Base-by-base conservation (phyloP, 441 rosid genomes). In the Jatropha podagrica region DNA sequence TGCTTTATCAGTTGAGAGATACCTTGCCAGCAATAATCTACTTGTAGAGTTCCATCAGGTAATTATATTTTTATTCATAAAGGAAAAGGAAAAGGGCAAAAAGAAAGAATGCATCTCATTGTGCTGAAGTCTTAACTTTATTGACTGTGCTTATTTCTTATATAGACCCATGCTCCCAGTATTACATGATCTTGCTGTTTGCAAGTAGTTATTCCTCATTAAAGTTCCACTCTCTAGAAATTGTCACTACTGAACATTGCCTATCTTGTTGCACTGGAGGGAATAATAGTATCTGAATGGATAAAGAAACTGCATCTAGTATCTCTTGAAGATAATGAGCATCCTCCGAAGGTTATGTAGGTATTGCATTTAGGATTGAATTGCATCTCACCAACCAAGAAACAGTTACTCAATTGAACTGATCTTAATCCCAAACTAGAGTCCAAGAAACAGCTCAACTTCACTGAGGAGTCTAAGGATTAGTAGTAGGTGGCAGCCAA, bases 31-130 rank as follows among this genome's bases (percentile, higher is more conserved):
- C 76, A 95, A 90, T 86, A 72, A 91, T 84, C 92, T 95, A 74
- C 97, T 93, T 65, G 81, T 95, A 40, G 98, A 95, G 82, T 95
- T 95, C 80, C 99, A 93, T 81, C 99, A 95, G 96, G 99, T 91
- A 85, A 48, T 51, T 75, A 62, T 61, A 48, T 44, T 55, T 18
- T 23, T 23, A n/a, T 23, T 59, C 37, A 10, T 20, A 13, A 59
- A 59, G 26, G 14, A 26, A 59, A 26, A 23, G 32, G 15, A 59
- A 59, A 10, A 44, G 27, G 13, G 37, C 8, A 41, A 61, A 37
- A 41, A 6, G 26, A 23, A 46, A 51, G 6, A 20, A 18, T 3
- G 2, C 7, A 10, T 37, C 61, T n/a, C 26, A 8, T 71, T 41
- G 38, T 62, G 4, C 38, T 62, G 59, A 37, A 14, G 48, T 32